These are phyloP conservation scores for Aspergillus indologenus DNA, from an alignment of 495 filamentous ascomycete genomes.

Conservation along the genomic window DNA sequence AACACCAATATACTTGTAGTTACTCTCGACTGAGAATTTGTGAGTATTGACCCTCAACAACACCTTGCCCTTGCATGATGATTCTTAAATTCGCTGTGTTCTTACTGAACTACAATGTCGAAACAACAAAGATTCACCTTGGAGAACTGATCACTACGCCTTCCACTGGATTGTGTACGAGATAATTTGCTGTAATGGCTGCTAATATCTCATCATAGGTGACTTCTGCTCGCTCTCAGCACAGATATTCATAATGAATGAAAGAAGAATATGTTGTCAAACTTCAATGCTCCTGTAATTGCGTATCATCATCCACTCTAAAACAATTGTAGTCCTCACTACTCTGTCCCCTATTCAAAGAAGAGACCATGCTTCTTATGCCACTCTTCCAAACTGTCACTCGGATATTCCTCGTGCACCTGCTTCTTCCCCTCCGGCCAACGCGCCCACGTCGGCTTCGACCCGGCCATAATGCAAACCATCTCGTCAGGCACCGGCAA, in stretches of 20 bases:
- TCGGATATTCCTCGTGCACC: slow-evolving; percentile 40
- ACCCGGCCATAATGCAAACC: slow-evolving; percentile 48
- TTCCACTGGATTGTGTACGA: slow-evolving; percentile 1
- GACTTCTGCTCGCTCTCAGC: slow-evolving; percentile 1
- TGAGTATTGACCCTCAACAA: slow-evolving; percentile 25
- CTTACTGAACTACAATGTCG: slow-evolving; percentile 72
- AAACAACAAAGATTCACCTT: slow-evolving; percentile 80
- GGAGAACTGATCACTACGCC: slow-evolving; percentile 76
- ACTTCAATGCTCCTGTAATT: not conserved
- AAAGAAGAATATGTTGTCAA: not conserved
- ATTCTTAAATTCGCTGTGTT: slow-evolving; percentile 76
- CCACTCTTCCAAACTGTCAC: slow-evolving; percentile 50
- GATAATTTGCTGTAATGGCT: slow-evolving; percentile 18
- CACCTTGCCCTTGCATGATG: slow-evolving; percentile 52
- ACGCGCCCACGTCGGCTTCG: slow-evolving; percentile 51
- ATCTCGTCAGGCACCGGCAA: slow-evolving; percentile 51
- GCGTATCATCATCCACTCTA: too few species aligned
- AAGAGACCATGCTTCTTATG: slow-evolving; percentile 48
- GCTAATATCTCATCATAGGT: slow-evolving; percentile 13
- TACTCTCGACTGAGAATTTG: slow-evolving; percentile 9
- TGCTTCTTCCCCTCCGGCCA: slow-evolving; percentile 51
- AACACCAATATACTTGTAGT: slow-evolving; percentile 13
- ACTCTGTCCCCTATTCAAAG: slow-evolving; percentile 10
- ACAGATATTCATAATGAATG: not conserved
- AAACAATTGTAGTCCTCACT: too few species aligned